Conservation (phyloP, 2,329 filamentous ascomycete genomes). For the Colletotrichum sp. region DNA sequence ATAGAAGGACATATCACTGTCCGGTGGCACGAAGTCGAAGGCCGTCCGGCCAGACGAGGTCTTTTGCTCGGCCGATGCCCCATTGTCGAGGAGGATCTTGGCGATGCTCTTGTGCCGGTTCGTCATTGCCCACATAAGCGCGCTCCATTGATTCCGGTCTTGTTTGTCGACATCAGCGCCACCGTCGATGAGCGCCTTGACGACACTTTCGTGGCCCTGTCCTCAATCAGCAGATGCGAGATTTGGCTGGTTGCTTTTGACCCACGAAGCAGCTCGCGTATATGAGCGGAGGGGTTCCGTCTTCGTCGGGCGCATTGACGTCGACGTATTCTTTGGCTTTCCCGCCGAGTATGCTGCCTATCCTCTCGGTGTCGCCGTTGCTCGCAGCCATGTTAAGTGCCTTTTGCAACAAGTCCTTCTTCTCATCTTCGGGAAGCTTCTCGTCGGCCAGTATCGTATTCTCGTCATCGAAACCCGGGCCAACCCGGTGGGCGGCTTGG, state of each 20-base stretch:
- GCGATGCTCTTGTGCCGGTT: conserved; percentile 97
- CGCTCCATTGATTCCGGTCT: conserved; percentile 96
- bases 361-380: conserved; percentile 87
- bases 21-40: conserved; percentile 92
- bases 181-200: conserved; percentile 81
- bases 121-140: conserved; percentile 99
- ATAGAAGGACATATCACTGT: conserved; percentile 96
- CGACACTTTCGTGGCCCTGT: conserved; percentile 87
- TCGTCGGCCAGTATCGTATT: conserved; percentile 78
- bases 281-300: conserved; percentile 94
- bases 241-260: conserved; percentile 22
- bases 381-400: conserved; percentile 93
- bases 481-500: conserved; percentile 84
- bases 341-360: conserved; percentile 77
- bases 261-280: conserved; percentile 97
- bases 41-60: conserved; percentile 93
- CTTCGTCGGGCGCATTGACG: conserved; percentile 87
- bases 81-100: conserved; percentile 89
- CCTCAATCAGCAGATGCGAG: neutral
- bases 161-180: conserved; percentile 91
- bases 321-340: conserved; percentile 79
- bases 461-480: conserved; percentile 76
- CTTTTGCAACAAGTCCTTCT: conserved; percentile 82
- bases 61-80: conserved; percentile 93
- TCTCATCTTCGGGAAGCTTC: conserved; percentile 76